Base-by-base conservation (phyloP, 768 basidiomycete genomes). In the Naganishia randhawae region DNA sequence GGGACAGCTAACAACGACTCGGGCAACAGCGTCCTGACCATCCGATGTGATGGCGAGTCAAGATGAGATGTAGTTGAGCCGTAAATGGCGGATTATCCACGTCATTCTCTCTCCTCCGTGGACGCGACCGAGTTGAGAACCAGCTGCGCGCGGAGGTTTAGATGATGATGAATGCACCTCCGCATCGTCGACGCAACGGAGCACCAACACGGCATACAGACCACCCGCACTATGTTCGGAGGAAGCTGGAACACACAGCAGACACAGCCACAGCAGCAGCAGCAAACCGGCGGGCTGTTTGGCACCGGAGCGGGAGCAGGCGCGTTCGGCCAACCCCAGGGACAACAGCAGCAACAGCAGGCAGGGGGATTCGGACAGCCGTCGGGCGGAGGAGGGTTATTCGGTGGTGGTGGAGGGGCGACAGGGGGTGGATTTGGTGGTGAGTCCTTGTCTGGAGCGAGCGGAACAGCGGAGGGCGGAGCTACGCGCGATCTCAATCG, bases 361-460 rank as follows among this genome's bases (percentile, higher is more conserved):
- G 52, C 35, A 45, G 29, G 45, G 25, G 37, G 45, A 22, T 33
- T 41, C 9, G 52, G 41, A 6, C 45, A 41, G 31, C 65, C 39
- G 16, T 37, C 53, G 27, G 39, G 42, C 14, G 65, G 39, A 10
- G 66, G 66, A 16, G 66, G 66, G 48, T 50, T 68, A 37, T 68
- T 68, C 53, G 67, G 67, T 16, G 55, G 57, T 27, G 35, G 27
- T 1, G 39, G 55, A 57, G 48, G 19, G 27, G 27, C 25, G 31
- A 54, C 67, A 31, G 73, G 69, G 29, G 77, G 77, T 16, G 75
- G 76, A 61, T 69, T 80, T 72, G 76, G 77, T 55, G 55, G 41
- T 39, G n/a, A 50, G 48, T 32, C 33, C 16, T 10, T 41, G 33
- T 39, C 51, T 33, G 35, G 14, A 14, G 11, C 39, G 32, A 14